Conservation (phyloP, 2,329 filamentous ascomycete species). For the Dendrostoma leiphaemia region DNA sequence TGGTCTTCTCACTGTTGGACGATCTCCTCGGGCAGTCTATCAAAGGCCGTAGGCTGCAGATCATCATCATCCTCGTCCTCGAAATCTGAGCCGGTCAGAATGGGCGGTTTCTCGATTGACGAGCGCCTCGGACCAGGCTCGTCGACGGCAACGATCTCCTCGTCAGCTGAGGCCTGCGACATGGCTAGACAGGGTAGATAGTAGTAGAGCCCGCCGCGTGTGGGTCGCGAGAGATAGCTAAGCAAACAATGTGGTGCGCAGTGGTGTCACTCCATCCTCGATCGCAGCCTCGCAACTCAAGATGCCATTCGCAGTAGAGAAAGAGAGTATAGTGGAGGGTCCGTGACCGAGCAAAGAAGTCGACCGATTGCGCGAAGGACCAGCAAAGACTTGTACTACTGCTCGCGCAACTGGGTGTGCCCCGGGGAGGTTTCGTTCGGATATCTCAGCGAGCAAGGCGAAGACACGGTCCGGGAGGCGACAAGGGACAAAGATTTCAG, state of each 20-base stretch:
- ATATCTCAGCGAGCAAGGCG: neutral
- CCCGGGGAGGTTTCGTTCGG: no score
- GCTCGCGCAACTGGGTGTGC: neutral
- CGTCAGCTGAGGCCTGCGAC: conserved; percentile 17
- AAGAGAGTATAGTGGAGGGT: neutral
- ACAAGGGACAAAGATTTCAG: neutral
- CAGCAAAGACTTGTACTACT: neutral
- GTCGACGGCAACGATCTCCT: conserved; percentile 19
- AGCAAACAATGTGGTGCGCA: neutral
- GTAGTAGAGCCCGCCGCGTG: neutral
- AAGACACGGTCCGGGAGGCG: neutral
- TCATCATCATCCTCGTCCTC: conserved; percentile 16
- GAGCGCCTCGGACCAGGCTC: conserved; percentile 20
- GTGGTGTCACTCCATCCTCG: conserved; percentile 11
- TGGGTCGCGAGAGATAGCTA: neutral
- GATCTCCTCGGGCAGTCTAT: conserved; percentile 64
- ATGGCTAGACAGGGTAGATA: conserved; percentile 17
- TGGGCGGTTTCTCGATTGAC: conserved; percentile 34
- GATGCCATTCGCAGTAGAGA: neutral
- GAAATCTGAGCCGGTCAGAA: conserved; percentile 23
- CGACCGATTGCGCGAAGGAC: neutral
- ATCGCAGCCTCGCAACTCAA: neutral
- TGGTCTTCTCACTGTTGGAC: conserved; percentile 58
- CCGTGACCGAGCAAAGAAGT: neutral
- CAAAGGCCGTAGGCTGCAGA: conserved; percentile 41